phyloP scores from a whole-genome alignment of 192 early-diverging fungal species.

The Phycomyces blakesleeanus region DNA sequence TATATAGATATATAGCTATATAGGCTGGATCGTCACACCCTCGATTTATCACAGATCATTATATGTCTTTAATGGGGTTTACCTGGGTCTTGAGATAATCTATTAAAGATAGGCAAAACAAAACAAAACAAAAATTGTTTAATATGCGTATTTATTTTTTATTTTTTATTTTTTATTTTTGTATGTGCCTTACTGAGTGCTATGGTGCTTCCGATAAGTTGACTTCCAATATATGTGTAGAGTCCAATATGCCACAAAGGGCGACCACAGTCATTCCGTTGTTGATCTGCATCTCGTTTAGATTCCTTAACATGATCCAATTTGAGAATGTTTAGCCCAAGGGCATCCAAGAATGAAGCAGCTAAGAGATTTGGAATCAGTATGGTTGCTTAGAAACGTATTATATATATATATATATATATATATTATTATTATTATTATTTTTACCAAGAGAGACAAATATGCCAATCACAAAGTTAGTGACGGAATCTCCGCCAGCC shows the following conservation, averaged over 20 bases:
- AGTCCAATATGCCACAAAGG: conserved; percentile 59
- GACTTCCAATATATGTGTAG: conserved; percentile 50
- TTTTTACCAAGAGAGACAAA: conserved; percentile 28
- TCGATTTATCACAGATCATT: neutral
- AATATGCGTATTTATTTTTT: neutral
- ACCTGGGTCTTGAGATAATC: conserved; percentile 59
- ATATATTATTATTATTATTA: too few species aligned
- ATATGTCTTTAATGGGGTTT: neutral
- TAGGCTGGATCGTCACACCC: too few species aligned
- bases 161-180: conserved; percentile 1
- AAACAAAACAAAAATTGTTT: conserved; percentile 1
- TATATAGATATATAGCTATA: too few species aligned
- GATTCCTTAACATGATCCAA: conserved; percentile 54
- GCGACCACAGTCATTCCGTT: conserved; percentile 52
- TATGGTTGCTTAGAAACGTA: too few species aligned
- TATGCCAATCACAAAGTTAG: conserved; percentile 31
- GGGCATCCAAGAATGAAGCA: conserved; percentile 46
- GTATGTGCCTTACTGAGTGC: conserved; percentile 49
- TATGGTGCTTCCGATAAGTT: conserved; percentile 51
- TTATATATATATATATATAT: too few species aligned
- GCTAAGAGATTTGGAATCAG: neutral
- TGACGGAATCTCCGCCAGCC: conserved; percentile 23
- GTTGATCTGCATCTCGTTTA: conserved; percentile 27
- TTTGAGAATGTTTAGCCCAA: conserved; percentile 54
- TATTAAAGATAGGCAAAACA: conserved; percentile 15